Conservation (phyloP, 352 stramenopile species). For the Aphanomyces cochlioides region DNA sequence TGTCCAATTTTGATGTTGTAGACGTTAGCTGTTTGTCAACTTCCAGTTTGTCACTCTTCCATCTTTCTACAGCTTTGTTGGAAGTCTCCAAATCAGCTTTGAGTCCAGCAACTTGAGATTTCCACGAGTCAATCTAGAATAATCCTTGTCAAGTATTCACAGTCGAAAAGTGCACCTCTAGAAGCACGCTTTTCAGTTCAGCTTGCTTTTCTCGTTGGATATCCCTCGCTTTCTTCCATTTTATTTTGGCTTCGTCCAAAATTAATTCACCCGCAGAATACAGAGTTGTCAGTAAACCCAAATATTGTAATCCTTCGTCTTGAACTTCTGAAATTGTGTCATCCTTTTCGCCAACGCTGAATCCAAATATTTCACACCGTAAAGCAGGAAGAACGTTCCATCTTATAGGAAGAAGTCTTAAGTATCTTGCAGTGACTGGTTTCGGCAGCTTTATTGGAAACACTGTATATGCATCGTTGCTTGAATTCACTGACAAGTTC, state of each 20-base stretch:
- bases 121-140: conserved; percentile 24
- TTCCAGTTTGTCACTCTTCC: conserved; percentile 20
- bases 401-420: conserved; percentile 61
- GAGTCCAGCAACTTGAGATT: conserved; percentile 2
- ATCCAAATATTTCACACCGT: conserved; percentile 65
- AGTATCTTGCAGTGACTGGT: conserved; percentile 39
- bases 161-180: conserved; percentile 32
- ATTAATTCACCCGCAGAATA: conserved; percentile 49
- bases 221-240: conserved; percentile 72
- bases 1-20: neutral
- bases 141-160: neutral
- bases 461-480: conserved; percentile 21
- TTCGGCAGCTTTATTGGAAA: neutral
- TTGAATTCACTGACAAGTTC: conserved; percentile 38
- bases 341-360: conserved; percentile 53
- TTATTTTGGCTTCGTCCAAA: conserved; percentile 58
- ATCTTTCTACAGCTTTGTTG: conserved; percentile 24
- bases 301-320: conserved; percentile 45
- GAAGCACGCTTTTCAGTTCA: conserved; percentile 58
- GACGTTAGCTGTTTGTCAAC: conserved; percentile 8
- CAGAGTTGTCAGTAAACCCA: conserved; percentile 49
- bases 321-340: conserved; percentile 31
- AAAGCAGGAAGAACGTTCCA: conserved; percentile 59
- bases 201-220: conserved; percentile 75
- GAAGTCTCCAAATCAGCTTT: conserved; percentile 18